A percentile compares a stretch with the other conserved stretches of the same genome.
These are phyloP conservation scores for Nevesoporus exiguus DNA, from an alignment of 768 basidiomycete species.

Conservation along the genomic window DNA sequence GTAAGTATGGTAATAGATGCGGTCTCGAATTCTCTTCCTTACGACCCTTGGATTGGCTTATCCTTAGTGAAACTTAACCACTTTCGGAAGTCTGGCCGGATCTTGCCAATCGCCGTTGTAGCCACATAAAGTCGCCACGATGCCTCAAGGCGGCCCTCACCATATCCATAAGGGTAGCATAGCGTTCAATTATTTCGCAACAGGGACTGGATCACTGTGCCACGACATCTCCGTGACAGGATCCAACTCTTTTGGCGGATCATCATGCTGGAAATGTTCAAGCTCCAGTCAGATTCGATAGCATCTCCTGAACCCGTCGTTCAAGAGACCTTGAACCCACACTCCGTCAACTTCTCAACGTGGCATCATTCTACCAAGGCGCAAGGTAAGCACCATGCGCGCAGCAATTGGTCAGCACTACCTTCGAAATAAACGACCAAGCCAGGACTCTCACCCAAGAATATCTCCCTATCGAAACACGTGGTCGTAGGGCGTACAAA, in stretches of 20 bases:
- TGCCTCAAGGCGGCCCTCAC: background rate
- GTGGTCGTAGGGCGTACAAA: constrained; percentile 2
- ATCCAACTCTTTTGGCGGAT: background rate
- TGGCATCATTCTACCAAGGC: background rate
- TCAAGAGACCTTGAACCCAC: background rate
- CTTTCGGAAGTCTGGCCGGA: background rate
- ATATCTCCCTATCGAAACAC: constrained; percentile 22
- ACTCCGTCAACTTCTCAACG: background rate
- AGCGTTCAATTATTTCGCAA: background rate
- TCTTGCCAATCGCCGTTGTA: background rate
- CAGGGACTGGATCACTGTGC: background rate
- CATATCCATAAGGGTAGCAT: background rate
- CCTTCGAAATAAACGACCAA: background rate
- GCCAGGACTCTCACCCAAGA: constrained; percentile 10
- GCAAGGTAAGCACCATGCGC: background rate
- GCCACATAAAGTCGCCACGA: too few species aligned
- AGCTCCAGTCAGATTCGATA: background rate
- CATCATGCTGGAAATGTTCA: background rate
- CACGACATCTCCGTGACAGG: background rate
- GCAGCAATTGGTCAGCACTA: constrained; percentile 1
- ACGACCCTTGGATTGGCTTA: background rate
- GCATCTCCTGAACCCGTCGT: background rate
- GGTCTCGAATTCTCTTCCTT: too few species aligned
- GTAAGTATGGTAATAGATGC: too few species aligned
- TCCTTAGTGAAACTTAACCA: background rate